A percentile compares a stretch with the other conserved stretches of the same genome.
These are phyloP conservation scores for Lactarius indigo DNA, from an alignment of 768 basidiomycete genomes.

Conservation along the genomic window DNA sequence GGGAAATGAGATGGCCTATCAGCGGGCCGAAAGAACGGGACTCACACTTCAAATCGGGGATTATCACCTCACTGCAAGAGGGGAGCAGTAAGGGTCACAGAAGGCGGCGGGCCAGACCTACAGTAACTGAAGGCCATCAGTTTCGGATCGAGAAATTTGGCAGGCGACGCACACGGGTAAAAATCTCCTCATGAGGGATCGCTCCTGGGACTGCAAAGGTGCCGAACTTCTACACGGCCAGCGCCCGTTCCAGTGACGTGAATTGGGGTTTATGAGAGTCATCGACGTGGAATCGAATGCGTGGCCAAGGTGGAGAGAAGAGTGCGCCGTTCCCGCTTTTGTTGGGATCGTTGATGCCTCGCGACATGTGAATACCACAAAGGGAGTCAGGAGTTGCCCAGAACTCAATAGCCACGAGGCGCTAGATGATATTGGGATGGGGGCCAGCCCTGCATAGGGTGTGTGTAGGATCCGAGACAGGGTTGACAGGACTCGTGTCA, in stretches of 20 bases:
- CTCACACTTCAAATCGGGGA: constrained; percentile 3
- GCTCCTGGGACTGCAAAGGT: constrained; percentile 1
- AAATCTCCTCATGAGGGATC: constrained; percentile 1
- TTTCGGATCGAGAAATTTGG: constrained; percentile 9
- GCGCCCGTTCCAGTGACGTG: constrained; percentile 6
- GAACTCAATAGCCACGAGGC: constrained; percentile 15
- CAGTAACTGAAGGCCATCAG: neutral
- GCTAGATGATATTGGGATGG: neutral
- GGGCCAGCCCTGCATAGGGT: neutral
- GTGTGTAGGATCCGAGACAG: neutral
- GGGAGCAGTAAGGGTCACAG: neutral
- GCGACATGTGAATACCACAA: constrained; percentile 18
- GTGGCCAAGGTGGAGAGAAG: neutral
- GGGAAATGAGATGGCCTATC: constrained; percentile 1
- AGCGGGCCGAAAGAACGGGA: constrained; percentile 5
- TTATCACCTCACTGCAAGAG: neutral
- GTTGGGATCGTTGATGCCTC: neutral
- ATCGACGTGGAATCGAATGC: neutral
- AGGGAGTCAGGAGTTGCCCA: neutral
- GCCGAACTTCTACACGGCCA: constrained; percentile 3
- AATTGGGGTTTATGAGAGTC: constrained; percentile 16
- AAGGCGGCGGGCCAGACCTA: neutral
- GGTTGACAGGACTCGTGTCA: constrained; percentile 8
- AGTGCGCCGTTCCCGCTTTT: constrained; percentile 8
- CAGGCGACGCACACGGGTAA: neutral